These are phyloP conservation scores for Glycyrrhiza uralensis DNA, from an alignment of 306 rosid species.

Conservation along the genomic window DNA sequence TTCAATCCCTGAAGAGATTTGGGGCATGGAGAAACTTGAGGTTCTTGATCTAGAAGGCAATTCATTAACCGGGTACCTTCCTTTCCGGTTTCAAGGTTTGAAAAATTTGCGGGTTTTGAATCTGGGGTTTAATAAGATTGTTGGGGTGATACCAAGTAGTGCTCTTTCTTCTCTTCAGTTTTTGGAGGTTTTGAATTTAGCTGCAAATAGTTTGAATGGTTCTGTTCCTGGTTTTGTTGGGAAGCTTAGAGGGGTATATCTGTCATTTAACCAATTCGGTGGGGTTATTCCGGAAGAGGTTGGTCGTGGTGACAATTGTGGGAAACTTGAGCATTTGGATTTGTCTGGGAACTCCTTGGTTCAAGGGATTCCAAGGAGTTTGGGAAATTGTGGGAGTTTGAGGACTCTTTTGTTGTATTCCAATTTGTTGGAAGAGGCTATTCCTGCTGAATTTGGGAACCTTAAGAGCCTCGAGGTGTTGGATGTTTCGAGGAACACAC, in stretches of 20 bases:
- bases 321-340: slow-evolving; percentile 80
- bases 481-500: slow-evolving; percentile 86
- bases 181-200: slow-evolving; percentile 73
- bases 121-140: slow-evolving; percentile 68
- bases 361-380: slow-evolving; percentile 49
- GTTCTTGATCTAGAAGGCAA: slow-evolving; percentile 91
- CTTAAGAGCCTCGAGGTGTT: slow-evolving; percentile 61
- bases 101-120: slow-evolving; percentile 59
- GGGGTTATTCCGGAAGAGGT: slow-evolving; percentile 65
- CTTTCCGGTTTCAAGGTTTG: slow-evolving; percentile 26
- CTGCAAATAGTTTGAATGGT: slow-evolving; percentile 65
- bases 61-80: slow-evolving; percentile 52
- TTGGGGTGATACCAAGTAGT: slow-evolving; percentile 65
- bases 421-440: slow-evolving; percentile 60
- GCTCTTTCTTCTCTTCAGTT: slow-evolving; percentile 30
- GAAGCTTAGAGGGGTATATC: slow-evolving; percentile 52
- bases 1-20: slow-evolving; percentile 53
- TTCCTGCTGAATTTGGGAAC: slow-evolving; percentile 64
- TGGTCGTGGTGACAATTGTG: slow-evolving; percentile 66
- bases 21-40: slow-evolving; percentile 68
- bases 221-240: slow-evolving; percentile 70
- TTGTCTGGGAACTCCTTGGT: slow-evolving; percentile 69
- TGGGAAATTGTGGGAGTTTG: slow-evolving; percentile 73
- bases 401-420: slow-evolving; percentile 64
- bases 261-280: slow-evolving; percentile 54